Conservation (phyloP, 805 yeast species). For the Tetrapisispora namnaoensis region DNA sequence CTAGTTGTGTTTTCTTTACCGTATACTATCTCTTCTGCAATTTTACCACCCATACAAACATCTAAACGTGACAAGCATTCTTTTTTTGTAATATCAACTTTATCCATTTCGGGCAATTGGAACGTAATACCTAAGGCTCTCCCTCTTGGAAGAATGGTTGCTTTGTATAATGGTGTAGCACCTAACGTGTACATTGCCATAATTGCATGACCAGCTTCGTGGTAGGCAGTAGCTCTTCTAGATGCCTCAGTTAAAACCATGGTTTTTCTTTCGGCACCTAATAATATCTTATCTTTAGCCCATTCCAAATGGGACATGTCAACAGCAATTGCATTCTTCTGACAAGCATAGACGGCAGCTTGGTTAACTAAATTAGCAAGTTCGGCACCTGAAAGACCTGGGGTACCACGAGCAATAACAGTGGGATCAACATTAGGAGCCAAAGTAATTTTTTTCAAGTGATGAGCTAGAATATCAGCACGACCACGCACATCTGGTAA, state of each 20-base stretch:
- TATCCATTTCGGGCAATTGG: conserved; percentile 97
- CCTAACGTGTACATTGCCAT: conserved; percentile 93
- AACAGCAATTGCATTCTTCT: conserved; percentile 80
- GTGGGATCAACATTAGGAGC: conserved; percentile 80
- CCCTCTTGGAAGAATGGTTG: conserved; percentile 94
- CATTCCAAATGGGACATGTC: conserved; percentile 91
- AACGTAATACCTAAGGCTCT: conserved; percentile 93
- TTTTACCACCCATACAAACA: conserved; percentile 98
- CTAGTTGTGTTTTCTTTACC: conserved; percentile 90
- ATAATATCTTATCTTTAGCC: conserved; percentile 96
- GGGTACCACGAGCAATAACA: conserved; percentile 91
- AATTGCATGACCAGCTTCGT: conserved; percentile 98
- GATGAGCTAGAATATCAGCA: conserved; percentile 81
- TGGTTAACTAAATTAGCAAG: conserved; percentile 91
- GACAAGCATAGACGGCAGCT: conserved; percentile 96
- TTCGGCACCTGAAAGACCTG: conserved; percentile 98
- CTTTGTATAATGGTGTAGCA: conserved; percentile 92
- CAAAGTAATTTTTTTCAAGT: conserved; percentile 82
- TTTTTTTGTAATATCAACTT: conserved; percentile 80
- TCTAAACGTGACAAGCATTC: conserved; percentile 89
- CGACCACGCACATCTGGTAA: conserved; percentile 98
- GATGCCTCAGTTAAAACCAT: conserved; percentile 97
- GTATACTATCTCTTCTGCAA: conserved; percentile 88
- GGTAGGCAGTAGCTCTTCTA: conserved; percentile 89
- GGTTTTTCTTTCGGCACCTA: conserved; percentile 97